These are phyloP conservation scores for Phlegmacium glaucopus DNA, from an alignment of 768 basidiomycete species.

Conservation along the genomic window DNA sequence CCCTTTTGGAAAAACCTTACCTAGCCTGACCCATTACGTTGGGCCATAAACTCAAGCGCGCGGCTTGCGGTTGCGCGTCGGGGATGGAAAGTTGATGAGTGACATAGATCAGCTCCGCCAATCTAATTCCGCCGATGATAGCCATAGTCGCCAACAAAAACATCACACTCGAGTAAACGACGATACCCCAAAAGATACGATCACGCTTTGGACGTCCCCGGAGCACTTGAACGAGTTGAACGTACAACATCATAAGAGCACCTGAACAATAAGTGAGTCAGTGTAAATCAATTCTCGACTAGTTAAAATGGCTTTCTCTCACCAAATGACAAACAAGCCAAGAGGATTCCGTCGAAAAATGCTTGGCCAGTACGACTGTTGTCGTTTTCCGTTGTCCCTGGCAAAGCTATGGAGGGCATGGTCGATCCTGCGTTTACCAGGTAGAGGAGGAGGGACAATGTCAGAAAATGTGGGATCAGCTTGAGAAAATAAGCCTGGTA, in stretches of 20 bases:
- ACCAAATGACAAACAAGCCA: slow-evolving; percentile 35
- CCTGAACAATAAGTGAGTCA: slow-evolving; percentile 21
- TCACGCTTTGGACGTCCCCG: slow-evolving; percentile 33
- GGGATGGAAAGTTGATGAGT: slow-evolving; percentile 13
- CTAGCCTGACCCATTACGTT: slow-evolving; percentile 30
- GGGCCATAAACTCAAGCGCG: slow-evolving; percentile 17
- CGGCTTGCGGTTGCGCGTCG: slow-evolving; percentile 12
- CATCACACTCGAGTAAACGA: slow-evolving; percentile 28
- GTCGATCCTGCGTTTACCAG: slow-evolving; percentile 2
- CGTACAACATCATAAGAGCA: slow-evolving; percentile 35
- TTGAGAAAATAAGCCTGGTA: slow-evolving; percentile 1
- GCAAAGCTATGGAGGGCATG: background rate
- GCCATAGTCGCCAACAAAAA: slow-evolving; percentile 30
- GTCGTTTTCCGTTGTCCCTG: too few species aligned
- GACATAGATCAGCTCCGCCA: slow-evolving; percentile 29
- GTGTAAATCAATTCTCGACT: background rate
- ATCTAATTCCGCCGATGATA: slow-evolving; percentile 27
- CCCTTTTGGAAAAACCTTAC: slow-evolving; percentile 17
- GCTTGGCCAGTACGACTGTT: slow-evolving; percentile 18
- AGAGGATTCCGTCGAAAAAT: slow-evolving; percentile 30
- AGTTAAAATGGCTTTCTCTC: background rate
- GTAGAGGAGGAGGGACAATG: background rate
- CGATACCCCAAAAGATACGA: slow-evolving; percentile 30
- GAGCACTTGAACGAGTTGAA: slow-evolving; percentile 34
- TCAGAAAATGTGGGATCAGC: slow-evolving; percentile 7